Evolutionary conservation across 805 yeast genomes (phyloP), one percentile per base, ranked within the genome.

Genomic region (Kodamaea kakaduensis): DNA sequence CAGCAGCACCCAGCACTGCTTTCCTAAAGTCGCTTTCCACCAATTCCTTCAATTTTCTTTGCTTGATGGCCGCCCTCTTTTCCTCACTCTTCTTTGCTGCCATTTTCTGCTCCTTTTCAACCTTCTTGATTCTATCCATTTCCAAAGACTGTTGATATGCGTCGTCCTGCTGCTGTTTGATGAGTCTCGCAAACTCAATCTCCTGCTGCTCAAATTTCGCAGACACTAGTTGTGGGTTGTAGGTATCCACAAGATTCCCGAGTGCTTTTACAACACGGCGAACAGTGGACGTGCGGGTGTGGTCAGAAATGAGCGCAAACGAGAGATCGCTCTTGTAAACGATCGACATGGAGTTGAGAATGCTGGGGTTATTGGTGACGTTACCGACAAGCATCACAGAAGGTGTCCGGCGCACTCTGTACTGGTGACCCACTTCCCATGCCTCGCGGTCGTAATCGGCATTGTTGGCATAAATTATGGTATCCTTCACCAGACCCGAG

Each of bases 71-170:
- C 23, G 18, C 38, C 22, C 23, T 28, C 12, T 15, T 43, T 27
- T 45, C 36, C 36, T 45, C 46, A 19, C 47, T 57, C 34, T 25
- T 20, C n/a, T 23, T 24, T 28, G 33, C 38, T 20, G 31, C 25
- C 9, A 36, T 26, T 30, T 47, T 46, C 26, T 36, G 44, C 48
- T 56, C 57, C 43, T 68, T 73, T 41, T 71, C 63, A 25, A 66
- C 57, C 48, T 73, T 73, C 48, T 80, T 78, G 26, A 67, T 45
- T 44, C 63, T 68, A 56, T 84, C 93, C 31, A 62, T 66, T 22
- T 69, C 59, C 16, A 67, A 50, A 8, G 71, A 64, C 41, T 62
- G 58, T 29, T 50, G 42, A 43, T 64, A 67, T 3, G 72, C 72
- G 33, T 58, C 61, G 42, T 67, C 71, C 41, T 67, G 73, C 38